These are phyloP conservation scores for Hanseniaspora pseudoguilliermondii DNA, from an alignment of 805 yeast genomes.

Conservation along the genomic window DNA sequence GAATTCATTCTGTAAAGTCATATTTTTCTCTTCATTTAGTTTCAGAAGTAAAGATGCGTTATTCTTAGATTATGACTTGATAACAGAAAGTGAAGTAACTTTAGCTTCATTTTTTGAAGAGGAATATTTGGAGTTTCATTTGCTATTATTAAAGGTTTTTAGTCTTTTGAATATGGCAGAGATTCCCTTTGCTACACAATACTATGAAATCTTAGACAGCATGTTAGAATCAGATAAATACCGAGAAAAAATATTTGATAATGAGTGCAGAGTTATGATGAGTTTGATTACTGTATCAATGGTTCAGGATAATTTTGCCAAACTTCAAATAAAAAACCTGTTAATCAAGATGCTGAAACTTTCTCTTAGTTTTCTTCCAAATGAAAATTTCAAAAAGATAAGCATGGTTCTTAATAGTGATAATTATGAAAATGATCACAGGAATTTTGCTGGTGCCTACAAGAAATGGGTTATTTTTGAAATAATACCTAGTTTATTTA, in stretches of 20 bases:
- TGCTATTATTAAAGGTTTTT: not conserved
- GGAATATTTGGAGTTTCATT: constrained; percentile 1
- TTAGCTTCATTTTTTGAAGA: not conserved
- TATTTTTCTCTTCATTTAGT: not conserved
- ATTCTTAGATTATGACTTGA: not conserved
- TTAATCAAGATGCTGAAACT: not conserved
- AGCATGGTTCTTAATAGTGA: not conserved
- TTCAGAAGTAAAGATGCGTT: not conserved
- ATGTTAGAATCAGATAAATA: not conserved
- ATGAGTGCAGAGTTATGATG: not conserved
- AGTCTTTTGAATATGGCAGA: not conserved
- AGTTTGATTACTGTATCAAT: not conserved
- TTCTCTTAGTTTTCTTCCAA: not conserved
- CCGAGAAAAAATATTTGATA: not conserved
- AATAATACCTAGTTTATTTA: not conserved
- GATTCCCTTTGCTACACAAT: not conserved
- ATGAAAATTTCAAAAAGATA: not conserved
- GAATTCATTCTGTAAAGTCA: constrained; percentile 1
- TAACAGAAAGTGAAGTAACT: not conserved
- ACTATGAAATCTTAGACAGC: not conserved
- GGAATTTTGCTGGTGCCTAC: not conserved
- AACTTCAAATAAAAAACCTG: not conserved
- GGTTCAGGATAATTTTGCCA: not conserved
- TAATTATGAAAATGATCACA: not conserved
- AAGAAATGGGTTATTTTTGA: not conserved